Percentiles rank a stretch among this genome's conserved stretches.
Conservation (phyloP, 2,329 filamentous ascomycete genomes). For the Nemania sp. region DNA sequence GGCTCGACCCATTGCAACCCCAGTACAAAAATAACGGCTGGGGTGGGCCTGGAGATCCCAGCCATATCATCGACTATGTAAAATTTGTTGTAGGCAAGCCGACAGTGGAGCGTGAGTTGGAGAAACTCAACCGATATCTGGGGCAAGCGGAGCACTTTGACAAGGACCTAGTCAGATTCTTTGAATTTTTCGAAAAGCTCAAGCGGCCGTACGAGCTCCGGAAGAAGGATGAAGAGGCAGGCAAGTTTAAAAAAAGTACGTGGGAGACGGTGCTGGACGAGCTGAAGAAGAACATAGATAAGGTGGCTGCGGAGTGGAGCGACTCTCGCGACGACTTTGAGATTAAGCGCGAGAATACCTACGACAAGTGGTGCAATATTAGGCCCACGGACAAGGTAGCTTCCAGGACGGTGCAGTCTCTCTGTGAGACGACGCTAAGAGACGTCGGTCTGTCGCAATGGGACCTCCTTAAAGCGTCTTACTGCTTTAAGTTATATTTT, state of each 20-base stretch:
- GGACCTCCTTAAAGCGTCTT: conserved; percentile 64
- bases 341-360: conserved; percentile 51
- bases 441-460: conserved; percentile 55
- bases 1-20: conserved; percentile 52
- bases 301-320: conserved; percentile 52
- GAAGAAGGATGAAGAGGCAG: conserved; percentile 31
- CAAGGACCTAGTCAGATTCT: conserved; percentile 46
- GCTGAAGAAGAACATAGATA: conserved; percentile 53
- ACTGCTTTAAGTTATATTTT: conserved; percentile 58
- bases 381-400: conserved; percentile 49
- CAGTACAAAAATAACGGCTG: conserved; percentile 58
- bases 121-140: conserved; percentile 50
- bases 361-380: conserved; percentile 60
- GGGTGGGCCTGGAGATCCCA: conserved; percentile 41
- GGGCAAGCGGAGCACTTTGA: conserved; percentile 41
- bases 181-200: conserved; percentile 52
- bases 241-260: conserved; percentile 39
- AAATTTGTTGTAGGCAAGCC: conserved; percentile 65
- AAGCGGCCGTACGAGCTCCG: conserved; percentile 39
- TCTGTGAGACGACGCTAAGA: conserved; percentile 48
- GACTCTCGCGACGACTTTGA: conserved; percentile 32
- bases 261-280: conserved; percentile 51
- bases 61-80: conserved; percentile 72
- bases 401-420: conserved; percentile 47
- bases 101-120: conserved; percentile 55